phyloP scores from a whole-genome alignment of 768 basidiomycete species.

The Asterophora parasitica region DNA sequence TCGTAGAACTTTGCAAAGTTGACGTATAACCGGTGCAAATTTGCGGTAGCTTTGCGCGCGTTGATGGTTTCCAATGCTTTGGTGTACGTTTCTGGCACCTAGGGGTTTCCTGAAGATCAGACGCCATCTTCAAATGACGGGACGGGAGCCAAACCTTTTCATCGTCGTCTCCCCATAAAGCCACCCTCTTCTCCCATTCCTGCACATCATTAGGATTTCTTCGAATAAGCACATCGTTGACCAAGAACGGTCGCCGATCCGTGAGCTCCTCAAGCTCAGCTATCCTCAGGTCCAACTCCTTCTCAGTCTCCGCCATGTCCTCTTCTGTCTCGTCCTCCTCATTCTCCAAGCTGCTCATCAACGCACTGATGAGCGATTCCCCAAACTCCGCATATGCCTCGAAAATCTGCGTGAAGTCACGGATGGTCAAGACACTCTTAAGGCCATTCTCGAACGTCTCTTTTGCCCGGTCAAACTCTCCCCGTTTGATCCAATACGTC shows the following conservation, averaged over 20 bases:
- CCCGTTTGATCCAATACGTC: slow-evolving; percentile 97
- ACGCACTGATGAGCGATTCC: slow-evolving; percentile 80
- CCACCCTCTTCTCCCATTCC: slow-evolving; percentile 98
- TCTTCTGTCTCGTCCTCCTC: slow-evolving; percentile 65
- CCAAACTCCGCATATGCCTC: slow-evolving; percentile 95
- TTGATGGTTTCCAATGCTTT: slow-evolving; percentile 83
- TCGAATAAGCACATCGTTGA: slow-evolving; percentile 90
- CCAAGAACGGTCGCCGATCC: slow-evolving; percentile 91
- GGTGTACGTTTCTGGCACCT: slow-evolving; percentile 94
- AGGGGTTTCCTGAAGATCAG: slow-evolving; percentile 4
- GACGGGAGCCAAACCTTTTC: slow-evolving; percentile 60
- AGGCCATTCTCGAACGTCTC: slow-evolving; percentile 87
- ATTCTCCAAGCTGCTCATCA: slow-evolving; percentile 83
- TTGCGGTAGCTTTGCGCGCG: slow-evolving; percentile 86
- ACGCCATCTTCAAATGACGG: neutral
- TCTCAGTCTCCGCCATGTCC: slow-evolving; percentile 71
- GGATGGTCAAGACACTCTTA: slow-evolving; percentile 79
- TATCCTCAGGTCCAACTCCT: slow-evolving; percentile 84
- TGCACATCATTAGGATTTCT: slow-evolving; percentile 97
- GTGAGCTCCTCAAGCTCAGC: slow-evolving; percentile 90
- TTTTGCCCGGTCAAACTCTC: slow-evolving; percentile 89
- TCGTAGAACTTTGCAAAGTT: slow-evolving; percentile 99
- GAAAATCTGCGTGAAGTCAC: slow-evolving; percentile 97
- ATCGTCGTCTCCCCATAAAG: slow-evolving; percentile 89
- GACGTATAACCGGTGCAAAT: slow-evolving; percentile 84